A percentile compares a stretch with the other conserved stretches of the same genome.
Evolutionary conservation across 345 rosid species (phyloP).

Genomic region (Eucalyptus guilfoylei): DNA sequence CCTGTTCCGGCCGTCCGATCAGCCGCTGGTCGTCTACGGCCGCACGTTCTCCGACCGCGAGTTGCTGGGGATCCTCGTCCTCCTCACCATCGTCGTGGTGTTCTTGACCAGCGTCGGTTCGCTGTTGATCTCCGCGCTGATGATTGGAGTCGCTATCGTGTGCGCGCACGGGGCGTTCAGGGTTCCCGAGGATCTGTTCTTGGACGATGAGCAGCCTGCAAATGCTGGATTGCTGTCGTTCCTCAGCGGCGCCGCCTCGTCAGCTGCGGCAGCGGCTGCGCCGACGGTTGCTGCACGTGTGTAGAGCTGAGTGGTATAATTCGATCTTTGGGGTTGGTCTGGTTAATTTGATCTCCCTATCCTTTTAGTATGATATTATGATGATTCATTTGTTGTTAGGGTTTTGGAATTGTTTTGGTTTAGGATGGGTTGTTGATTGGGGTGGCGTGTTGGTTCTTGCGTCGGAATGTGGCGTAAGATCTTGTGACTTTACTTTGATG

Average conservation of each 20-base stretch:
- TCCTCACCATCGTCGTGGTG: conserved; percentile 49
- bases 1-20: conserved; percentile 72
- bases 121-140: conserved; percentile 47
- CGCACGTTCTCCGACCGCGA: conserved; percentile 78
- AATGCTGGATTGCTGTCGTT: conserved; percentile 55
- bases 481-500: background rate
- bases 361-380: background rate
- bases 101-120: conserved; percentile 80
- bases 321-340: background rate
- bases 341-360: background rate
- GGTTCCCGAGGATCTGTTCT: conserved; percentile 74
- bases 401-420: background rate
- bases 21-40: conserved; percentile 50
- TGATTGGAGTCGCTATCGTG: conserved; percentile 63
- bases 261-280: conserved; percentile 44
- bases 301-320: background rate
- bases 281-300: background rate
- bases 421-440: background rate
- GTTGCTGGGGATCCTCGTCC: conserved; percentile 39
- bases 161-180: conserved; percentile 79
- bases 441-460: background rate
- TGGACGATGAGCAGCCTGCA: conserved; percentile 68
- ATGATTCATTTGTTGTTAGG: background rate
- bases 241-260: conserved; percentile 57
- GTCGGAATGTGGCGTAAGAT: background rate